Percentiles rank a stretch among this genome's conserved stretches.
Evolutionary conservation across 441 rosid species (phyloP).

Genomic region (Pelargonium fulgidum): DNA sequence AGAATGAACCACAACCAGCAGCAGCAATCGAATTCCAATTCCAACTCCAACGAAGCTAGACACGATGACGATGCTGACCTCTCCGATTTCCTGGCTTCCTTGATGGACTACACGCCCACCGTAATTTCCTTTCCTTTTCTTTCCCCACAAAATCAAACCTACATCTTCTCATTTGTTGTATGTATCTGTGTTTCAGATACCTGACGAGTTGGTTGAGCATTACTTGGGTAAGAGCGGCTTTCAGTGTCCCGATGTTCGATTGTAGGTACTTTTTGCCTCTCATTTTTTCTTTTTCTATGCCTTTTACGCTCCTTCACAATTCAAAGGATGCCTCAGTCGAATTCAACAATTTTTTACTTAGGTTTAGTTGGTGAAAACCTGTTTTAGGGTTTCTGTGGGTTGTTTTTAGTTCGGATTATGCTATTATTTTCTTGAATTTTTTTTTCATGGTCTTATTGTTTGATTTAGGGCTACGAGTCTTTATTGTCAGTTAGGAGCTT

Average conservation of each 20-base stretch:
- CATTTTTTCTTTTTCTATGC: background rate
- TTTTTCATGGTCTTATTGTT: background rate
- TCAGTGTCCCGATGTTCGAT: constrained; percentile 85
- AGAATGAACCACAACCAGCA: constrained; percentile 44
- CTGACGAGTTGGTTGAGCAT: constrained; percentile 88
- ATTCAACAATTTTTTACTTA: background rate
- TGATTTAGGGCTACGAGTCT: no score
- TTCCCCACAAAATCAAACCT: background rate
- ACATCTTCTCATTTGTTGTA: background rate
- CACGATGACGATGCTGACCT: constrained; percentile 81
- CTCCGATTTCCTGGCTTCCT: constrained; percentile 68
- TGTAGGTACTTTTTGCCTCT: constrained; percentile 49
- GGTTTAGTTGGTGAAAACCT: background rate
- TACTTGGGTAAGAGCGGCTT: constrained; percentile 90
- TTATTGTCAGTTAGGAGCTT: no score
- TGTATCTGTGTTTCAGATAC: constrained; percentile 42
- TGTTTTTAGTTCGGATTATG: no score
- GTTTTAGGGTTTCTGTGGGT: background rate
- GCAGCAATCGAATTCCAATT: constrained; percentile 3
- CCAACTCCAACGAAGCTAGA: constrained; percentile 38
- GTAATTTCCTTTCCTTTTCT: constrained; percentile 23
- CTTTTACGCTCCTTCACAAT: no score
- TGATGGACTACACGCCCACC: constrained; percentile 84
- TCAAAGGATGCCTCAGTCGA: no score
- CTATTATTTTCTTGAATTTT: background rate